Percentiles rank a stretch among this genome's conserved stretches.
These are phyloP conservation scores for Artemisia argyi DNA, from an alignment of 129 eudicot genomes.

Conservation along the genomic window DNA sequence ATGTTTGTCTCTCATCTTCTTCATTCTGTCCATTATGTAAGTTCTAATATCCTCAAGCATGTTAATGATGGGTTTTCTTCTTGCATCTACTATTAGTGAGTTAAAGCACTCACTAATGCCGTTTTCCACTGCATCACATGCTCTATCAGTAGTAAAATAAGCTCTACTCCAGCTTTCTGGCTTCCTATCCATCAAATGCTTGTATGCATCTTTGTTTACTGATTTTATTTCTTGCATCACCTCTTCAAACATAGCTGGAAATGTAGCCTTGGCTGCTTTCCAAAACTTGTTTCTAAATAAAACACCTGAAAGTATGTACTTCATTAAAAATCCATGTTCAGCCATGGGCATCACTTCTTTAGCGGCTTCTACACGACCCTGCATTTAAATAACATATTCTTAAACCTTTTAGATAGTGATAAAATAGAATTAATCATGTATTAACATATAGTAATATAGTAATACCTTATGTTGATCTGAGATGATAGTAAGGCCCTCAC, in stretches of 20 bases:
- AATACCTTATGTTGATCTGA: background rate
- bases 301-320: background rate
- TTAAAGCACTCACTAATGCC: conserved; percentile 13
- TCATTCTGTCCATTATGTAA: background rate
- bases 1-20: background rate
- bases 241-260: background rate
- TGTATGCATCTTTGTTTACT: background rate
- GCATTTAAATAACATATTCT: background rate
- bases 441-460: background rate
- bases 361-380: conserved; percentile 5
- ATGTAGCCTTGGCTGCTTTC: background rate
- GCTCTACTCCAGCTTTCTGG: conserved; percentile 11
- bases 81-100: background rate
- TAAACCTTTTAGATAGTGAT: background rate
- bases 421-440: background rate
- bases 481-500: background rate
- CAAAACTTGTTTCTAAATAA: background rate
- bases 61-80: conserved; percentile 2
- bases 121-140: conserved; percentile 20
- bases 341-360: background rate
- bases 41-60: conserved; percentile 10
- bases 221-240: background rate
- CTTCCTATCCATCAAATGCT: background rate
- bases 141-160: background rate
- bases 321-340: background rate